A percentile compares a stretch with the other conserved stretches of the same genome.
phyloP scores from a whole-genome alignment of 2,329 filamentous ascomycete species.

The Ramularia endophylla region DNA sequence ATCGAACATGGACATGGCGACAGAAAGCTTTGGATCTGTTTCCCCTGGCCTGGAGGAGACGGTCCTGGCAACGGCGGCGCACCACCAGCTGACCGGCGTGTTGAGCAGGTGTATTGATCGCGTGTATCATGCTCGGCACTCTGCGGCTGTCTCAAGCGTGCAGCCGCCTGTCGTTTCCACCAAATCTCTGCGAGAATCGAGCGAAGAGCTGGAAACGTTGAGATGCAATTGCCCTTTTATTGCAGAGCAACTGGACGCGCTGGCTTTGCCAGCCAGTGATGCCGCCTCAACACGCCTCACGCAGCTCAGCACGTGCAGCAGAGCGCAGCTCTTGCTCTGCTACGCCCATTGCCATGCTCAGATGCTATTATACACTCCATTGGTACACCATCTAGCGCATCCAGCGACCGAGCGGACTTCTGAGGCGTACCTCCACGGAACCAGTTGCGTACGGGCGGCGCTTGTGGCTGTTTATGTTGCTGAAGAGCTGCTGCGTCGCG shows the following conservation, averaged over 20 bases:
- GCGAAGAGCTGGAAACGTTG: slow-evolving; percentile 12
- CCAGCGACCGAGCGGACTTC: slow-evolving; percentile 1
- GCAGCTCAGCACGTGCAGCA: slow-evolving; percentile 1
- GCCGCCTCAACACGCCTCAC: neutral
- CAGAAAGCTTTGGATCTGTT: slow-evolving; percentile 6
- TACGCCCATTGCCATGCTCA: slow-evolving; percentile 14
- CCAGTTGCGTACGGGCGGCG: slow-evolving; percentile 11
- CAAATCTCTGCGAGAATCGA: slow-evolving; percentile 4
- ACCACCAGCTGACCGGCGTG: slow-evolving; percentile 12
- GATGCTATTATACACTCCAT: slow-evolving; percentile 14
- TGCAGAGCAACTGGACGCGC: slow-evolving; percentile 4
- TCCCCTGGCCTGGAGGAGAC: slow-evolving; percentile 8
- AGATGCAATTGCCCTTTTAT: slow-evolving; percentile 7
- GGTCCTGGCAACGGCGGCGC: slow-evolving; percentile 9
- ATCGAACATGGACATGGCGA: neutral
- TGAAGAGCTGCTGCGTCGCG: slow-evolving; percentile 12
- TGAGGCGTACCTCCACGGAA: slow-evolving; percentile 5
- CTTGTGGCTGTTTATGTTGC: slow-evolving; percentile 12
- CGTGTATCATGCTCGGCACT: slow-evolving; percentile 2
- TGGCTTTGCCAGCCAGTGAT: neutral
- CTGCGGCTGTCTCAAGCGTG: slow-evolving; percentile 1
- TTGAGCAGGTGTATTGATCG: slow-evolving; percentile 6
- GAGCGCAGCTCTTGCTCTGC: slow-evolving; percentile 13
- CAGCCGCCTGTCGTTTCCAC: slow-evolving; percentile 5
- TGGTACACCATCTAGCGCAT: slow-evolving; percentile 12